Base-by-base conservation (phyloP, 371 early-diverging fungal species). In the Rhizopus sp. region DNA sequence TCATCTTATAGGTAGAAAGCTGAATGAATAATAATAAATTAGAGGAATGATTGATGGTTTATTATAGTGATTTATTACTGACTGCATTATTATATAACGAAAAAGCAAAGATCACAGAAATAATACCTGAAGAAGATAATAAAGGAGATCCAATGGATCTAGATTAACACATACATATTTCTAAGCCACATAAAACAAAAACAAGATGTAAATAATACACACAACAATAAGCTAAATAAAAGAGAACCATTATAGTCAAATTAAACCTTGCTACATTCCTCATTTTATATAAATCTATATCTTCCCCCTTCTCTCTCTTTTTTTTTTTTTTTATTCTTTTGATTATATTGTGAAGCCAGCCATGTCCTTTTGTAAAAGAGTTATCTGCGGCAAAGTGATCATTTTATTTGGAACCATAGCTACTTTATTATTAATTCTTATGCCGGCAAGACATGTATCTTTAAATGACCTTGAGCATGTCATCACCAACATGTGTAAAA, bases 401-500 rank as follows among this genome's bases (percentile, higher is more conserved):
- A 46, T 46, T 46, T 23, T 46, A 29, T 23, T 23, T 23, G 23
- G 23, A 23, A 23, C 23, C 23, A 46, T 23, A 46, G 30, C 46
- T 7, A n/a, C 29, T 46, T 7, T 9, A 9, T 15, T 46, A 29
- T 46, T 46, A 7, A 46, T 46, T 23, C 2, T 46, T 15, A 23
- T 12, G 9, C 29, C 46, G 29, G 7, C n/a, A 23, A 17, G 38
- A 7, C 38, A 37, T 16, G 33, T 33, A 35, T 53, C 50, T 13
- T 31, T 23, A 8, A 41, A 33, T 6, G 62, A 66, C 41, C 50
- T 61, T 6, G 58, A 66, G 15, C 13, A 54, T 17, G 58, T 66
- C 50, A 50, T 58, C 32, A 32, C 33, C 54, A 40, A 61, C 62
- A 16, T 46, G 46, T 46, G 38, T 13, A 37, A 46, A 46, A 23